Percentiles rank a stretch among this genome's conserved stretches.
phyloP scores from a whole-genome alignment of 306 rosid species.

The Calophaca sinica region DNA sequence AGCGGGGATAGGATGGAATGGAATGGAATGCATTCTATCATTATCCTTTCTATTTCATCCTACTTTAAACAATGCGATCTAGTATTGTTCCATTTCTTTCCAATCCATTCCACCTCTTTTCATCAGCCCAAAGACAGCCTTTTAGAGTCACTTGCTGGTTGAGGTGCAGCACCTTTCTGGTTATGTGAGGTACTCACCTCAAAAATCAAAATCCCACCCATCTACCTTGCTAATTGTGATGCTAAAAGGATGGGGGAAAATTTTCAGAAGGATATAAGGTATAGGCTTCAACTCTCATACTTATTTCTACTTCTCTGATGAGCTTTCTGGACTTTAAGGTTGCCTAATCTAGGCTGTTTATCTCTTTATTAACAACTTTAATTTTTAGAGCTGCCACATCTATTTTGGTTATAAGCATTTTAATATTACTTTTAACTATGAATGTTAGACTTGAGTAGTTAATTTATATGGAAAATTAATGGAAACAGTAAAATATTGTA shows the following conservation, averaged over 20 bases:
- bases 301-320: neutral
- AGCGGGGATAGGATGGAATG: too few relatives aligned
- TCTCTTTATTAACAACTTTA: neutral
- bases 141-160: constrained; percentile 8
- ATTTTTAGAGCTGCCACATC: neutral
- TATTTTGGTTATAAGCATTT: neutral
- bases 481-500: neutral
- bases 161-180: neutral
- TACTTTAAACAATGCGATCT: neutral
- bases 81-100: neutral
- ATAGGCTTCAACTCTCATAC: neutral
- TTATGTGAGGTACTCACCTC: neutral
- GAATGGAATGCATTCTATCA: neutral
- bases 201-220: neutral
- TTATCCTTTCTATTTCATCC: neutral
- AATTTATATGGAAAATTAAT: neutral
- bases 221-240: neutral
- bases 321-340: too few relatives aligned
- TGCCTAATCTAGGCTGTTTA: too few relatives aligned
- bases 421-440: neutral
- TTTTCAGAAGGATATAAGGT: too few relatives aligned
- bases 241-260: neutral
- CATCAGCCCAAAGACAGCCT: neutral
- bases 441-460: neutral
- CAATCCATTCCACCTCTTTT: neutral